A percentile compares a stretch with the other conserved stretches of the same genome.
Evolutionary conservation across 441 rosid species (phyloP).

Genomic region (Biscutella auriculata): DNA sequence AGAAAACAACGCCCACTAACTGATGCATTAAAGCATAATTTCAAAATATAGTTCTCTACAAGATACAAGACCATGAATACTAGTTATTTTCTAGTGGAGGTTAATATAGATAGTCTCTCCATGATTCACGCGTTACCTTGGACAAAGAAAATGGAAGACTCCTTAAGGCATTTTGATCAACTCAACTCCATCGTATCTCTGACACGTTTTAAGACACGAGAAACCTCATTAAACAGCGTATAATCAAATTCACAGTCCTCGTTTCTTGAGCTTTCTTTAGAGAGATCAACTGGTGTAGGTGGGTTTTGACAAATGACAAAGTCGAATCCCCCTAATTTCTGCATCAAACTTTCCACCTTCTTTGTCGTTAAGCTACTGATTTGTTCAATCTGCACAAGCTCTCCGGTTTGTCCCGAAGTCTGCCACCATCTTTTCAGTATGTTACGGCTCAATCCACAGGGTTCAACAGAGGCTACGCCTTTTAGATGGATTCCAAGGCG

Average conservation of each 20-base stretch:
- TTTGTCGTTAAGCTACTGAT: slow-evolving; percentile 46
- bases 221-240: slow-evolving; percentile 56
- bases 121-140: neutral
- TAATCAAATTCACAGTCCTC: slow-evolving; percentile 39
- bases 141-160: neutral
- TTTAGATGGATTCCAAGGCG: slow-evolving; percentile 74
- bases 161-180: slow-evolving; percentile 8
- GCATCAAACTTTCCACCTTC: slow-evolving; percentile 34
- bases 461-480: slow-evolving; percentile 61
- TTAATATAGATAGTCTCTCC: too few relatives aligned
- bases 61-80: neutral
- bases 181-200: slow-evolving; percentile 28
- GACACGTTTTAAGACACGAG: slow-evolving; percentile 59
- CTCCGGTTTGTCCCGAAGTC: slow-evolving; percentile 56
- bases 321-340: slow-evolving; percentile 62
- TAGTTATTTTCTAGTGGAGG: too few relatives aligned
- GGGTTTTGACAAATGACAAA: slow-evolving; percentile 66
- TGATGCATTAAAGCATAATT: neutral
- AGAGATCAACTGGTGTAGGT: slow-evolving; percentile 20
- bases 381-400: slow-evolving; percentile 58
- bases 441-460: slow-evolving; percentile 40
- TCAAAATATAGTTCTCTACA: neutral
- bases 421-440: slow-evolving; percentile 73
- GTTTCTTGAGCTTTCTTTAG: slow-evolving; percentile 16
- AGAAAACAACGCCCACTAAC: neutral